These are phyloP conservation scores for Lodderomyces oxycetoniae DNA, from an alignment of 1,139 yeast species.

Conservation along the genomic window DNA sequence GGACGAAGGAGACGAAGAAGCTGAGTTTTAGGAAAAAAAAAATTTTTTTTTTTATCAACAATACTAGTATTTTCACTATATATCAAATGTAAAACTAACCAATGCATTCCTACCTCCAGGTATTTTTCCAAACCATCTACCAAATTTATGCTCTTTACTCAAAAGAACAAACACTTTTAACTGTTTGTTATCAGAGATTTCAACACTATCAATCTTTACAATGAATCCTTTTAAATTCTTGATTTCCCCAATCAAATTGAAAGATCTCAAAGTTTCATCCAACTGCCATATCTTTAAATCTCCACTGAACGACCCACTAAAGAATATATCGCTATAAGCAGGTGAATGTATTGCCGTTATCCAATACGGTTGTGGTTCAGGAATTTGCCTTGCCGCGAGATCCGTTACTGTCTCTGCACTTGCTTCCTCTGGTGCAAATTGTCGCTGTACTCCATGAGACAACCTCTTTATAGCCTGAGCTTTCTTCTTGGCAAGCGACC, in stretches of 20 bases:
- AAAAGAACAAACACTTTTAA: conserved; percentile 62
- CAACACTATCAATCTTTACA: conserved; percentile 63
- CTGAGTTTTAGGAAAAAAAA: conserved; percentile 48
- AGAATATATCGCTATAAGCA: conserved; percentile 84
- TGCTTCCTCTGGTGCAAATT: conserved; percentile 43
- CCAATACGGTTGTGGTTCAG: conserved; percentile 75
- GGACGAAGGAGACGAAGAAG: conserved; percentile 81
- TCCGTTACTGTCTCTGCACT: conserved; percentile 60
- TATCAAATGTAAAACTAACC: conserved; percentile 35
- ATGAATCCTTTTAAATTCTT: conserved; percentile 68
- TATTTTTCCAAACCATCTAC: conserved; percentile 63
- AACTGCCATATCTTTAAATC: conserved; percentile 72
- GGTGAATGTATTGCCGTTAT: conserved; percentile 77
- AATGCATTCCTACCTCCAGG: conserved; percentile 42
- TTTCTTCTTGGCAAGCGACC: conserved; percentile 90
- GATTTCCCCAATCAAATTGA: conserved; percentile 51
- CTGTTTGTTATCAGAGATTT: conserved; percentile 44
- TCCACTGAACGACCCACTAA: conserved; percentile 89
- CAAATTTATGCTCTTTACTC: conserved; percentile 81
- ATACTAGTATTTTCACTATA: conserved; percentile 16
- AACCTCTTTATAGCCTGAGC: conserved; percentile 64
- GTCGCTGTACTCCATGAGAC: conserved; percentile 75
- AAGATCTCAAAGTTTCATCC: conserved; percentile 52
- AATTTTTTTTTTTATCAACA: not conserved
- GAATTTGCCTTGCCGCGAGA: conserved; percentile 48